A percentile compares a stretch with the other conserved stretches of the same genome.
phyloP scores from a whole-genome alignment of 768 basidiomycete species.

The Pisolithus sp. region DNA sequence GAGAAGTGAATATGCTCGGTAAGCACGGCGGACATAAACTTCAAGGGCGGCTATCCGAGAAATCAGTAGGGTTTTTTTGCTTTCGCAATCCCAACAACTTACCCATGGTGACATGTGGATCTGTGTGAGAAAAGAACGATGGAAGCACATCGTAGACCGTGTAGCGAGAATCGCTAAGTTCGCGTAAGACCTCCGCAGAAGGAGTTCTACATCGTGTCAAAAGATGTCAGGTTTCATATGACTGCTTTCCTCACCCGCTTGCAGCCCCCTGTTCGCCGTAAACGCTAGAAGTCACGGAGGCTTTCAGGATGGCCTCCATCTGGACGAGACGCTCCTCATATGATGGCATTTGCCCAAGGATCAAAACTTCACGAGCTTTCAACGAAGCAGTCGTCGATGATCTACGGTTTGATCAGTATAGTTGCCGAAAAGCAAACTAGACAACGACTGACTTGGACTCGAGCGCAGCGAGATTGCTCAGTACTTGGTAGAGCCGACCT shows the following conservation, averaged over 20 bases:
- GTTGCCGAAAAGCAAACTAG: not conserved
- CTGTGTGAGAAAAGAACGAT: conserved; percentile 85
- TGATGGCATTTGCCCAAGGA: conserved; percentile 93
- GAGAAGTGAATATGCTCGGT: conserved; percentile 86
- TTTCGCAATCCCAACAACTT: conserved; percentile 16
- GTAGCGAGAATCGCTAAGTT: conserved; percentile 93
- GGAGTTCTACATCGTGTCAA: conserved; percentile 49
- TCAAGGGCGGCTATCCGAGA: conserved; percentile 73
- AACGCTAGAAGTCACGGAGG: conserved; percentile 77
- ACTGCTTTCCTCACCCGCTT: conserved; percentile 40
- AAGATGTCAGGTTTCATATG: no score
- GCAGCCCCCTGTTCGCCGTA: conserved; percentile 79
- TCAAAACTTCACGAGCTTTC: conserved; percentile 96
- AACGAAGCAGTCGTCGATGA: conserved; percentile 88
- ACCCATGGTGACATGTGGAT: conserved; percentile 82
- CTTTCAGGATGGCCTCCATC: conserved; percentile 90
- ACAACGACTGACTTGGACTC: conserved; percentile 69
- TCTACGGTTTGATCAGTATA: conserved; percentile 31
- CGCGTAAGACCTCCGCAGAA: conserved; percentile 79
- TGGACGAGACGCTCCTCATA: conserved; percentile 91
- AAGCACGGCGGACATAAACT: conserved; percentile 92
- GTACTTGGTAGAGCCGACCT: conserved; percentile 63
- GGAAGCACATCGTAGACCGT: conserved; percentile 97
- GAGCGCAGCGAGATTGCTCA: conserved; percentile 76
- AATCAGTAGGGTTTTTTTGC: not conserved